Evolutionary conservation across 352 stramenopile genomes (phyloP).

Genomic region (Thalassiosira hispida): DNA sequence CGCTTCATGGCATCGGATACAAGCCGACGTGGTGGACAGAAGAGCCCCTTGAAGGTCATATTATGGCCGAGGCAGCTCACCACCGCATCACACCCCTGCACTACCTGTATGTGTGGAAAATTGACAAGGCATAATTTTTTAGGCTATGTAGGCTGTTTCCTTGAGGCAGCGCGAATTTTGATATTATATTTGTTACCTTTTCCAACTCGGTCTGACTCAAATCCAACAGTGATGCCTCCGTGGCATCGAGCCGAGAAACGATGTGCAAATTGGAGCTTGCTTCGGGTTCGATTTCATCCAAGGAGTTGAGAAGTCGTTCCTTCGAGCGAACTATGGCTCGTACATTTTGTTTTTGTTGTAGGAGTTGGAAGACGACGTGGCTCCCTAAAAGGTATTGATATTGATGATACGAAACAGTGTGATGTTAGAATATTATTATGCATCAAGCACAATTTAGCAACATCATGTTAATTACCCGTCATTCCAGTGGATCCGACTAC

Average conservation of each 20-base stretch:
- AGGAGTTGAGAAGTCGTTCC: conserved; percentile 44
- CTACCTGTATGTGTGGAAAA: no score
- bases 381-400: conserved; percentile 33
- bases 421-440: no score
- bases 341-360: conserved; percentile 53
- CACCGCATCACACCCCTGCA: conserved; percentile 36
- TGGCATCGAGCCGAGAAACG: conserved; percentile 21
- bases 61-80: conserved; percentile 64
- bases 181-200: no score
- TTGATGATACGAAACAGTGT: no score
- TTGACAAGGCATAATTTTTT: no score
- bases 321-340: conserved; percentile 53
- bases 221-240: conserved; percentile 55
- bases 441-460: no score
- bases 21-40: conserved; percentile 32
- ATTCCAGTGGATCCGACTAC: no score
- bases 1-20: conserved; percentile 44
- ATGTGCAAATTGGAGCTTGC: conserved; percentile 22
- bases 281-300: conserved; percentile 24
- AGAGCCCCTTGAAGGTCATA: conserved; percentile 56
- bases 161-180: no score
- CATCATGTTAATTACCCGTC: no score
- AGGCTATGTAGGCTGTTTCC: no score
- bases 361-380: conserved; percentile 60
- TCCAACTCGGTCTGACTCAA: conserved; percentile 45